These are phyloP conservation scores for Arthrobotrys iridis DNA, from an alignment of 2,329 filamentous ascomycete genomes.

Conservation along the genomic window DNA sequence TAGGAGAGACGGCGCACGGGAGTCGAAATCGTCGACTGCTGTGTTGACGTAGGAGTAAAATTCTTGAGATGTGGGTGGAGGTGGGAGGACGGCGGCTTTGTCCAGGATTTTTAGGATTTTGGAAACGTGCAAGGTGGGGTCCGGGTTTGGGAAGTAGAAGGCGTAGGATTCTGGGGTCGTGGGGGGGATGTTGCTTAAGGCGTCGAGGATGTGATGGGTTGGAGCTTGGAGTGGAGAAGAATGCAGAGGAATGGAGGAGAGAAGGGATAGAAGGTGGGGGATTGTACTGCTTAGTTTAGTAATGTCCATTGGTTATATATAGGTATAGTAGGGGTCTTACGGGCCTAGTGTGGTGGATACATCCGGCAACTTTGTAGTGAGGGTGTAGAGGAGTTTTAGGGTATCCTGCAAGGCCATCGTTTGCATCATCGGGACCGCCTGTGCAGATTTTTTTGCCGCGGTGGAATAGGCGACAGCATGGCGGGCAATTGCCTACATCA, in stretches of 20 bases:
- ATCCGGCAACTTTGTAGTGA: constrained; percentile 65
- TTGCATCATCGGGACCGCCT: constrained; percentile 67
- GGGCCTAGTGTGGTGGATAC: constrained; percentile 11
- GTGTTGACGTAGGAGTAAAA: neutral
- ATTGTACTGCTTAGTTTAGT: constrained; percentile 64
- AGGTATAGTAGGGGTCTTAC: neutral
- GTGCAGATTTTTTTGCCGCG: constrained; percentile 57
- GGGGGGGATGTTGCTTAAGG: constrained; percentile 80
- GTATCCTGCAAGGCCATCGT: constrained; percentile 85
- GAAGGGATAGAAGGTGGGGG: constrained; percentile 74
- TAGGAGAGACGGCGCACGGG: constrained; percentile 76
- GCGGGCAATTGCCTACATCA: constrained; percentile 66
- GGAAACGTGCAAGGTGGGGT: constrained; percentile 66
- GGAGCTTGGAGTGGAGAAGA: constrained; percentile 77
- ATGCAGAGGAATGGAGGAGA: constrained; percentile 69
- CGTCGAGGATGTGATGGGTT: constrained; percentile 78
- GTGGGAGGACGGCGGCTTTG: constrained; percentile 10
- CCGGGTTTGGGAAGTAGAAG: constrained; percentile 68
- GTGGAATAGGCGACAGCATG: constrained; percentile 70
- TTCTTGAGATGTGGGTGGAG: neutral
- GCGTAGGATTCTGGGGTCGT: constrained; percentile 64
- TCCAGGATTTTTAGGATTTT: constrained; percentile 41
- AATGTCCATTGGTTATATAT: neutral
- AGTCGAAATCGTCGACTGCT: constrained; percentile 72
- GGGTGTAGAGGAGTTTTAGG: constrained; percentile 87